Conservation (phyloP, 768 basidiomycete species). For the Psilocybe subaeruginosa region DNA sequence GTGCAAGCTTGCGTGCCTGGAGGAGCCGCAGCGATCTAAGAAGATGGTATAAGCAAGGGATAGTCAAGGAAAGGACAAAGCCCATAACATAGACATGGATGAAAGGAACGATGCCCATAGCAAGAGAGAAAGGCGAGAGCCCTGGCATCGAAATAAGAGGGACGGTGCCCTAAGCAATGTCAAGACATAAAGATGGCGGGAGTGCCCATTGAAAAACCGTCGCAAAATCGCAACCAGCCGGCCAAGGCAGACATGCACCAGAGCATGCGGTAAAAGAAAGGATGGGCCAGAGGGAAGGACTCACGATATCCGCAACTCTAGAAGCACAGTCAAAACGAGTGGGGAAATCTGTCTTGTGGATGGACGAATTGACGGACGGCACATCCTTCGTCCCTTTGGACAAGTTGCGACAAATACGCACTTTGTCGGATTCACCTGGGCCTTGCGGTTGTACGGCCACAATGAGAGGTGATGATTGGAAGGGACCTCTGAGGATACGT, state of each 20-base stretch:
- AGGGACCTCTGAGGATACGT: constrained; percentile 26
- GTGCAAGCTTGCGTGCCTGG: background rate
- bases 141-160: too few species aligned
- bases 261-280: constrained; percentile 2
- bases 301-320: constrained; percentile 26
- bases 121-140: too few species aligned
- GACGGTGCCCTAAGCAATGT: too few species aligned
- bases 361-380: constrained; percentile 26
- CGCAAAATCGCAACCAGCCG: background rate
- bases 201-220: too few species aligned
- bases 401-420: constrained; percentile 29
- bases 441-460: constrained; percentile 19
- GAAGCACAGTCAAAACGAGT: constrained; percentile 29
- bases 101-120: too few species aligned
- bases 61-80: too few species aligned
- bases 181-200: too few species aligned
- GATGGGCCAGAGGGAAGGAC: background rate
- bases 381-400: constrained; percentile 20
- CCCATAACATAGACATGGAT: too few species aligned
- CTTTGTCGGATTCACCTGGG: constrained; percentile 24
- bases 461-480: constrained; percentile 31
- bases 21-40: constrained; percentile 26
- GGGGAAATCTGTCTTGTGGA: constrained; percentile 27
- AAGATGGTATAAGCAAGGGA: constrained; percentile 16
- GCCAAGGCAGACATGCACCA: background rate